These are phyloP conservation scores for Pyricularia sp. DNA, from an alignment of 2,329 filamentous ascomycete genomes.

Conservation along the genomic window DNA sequence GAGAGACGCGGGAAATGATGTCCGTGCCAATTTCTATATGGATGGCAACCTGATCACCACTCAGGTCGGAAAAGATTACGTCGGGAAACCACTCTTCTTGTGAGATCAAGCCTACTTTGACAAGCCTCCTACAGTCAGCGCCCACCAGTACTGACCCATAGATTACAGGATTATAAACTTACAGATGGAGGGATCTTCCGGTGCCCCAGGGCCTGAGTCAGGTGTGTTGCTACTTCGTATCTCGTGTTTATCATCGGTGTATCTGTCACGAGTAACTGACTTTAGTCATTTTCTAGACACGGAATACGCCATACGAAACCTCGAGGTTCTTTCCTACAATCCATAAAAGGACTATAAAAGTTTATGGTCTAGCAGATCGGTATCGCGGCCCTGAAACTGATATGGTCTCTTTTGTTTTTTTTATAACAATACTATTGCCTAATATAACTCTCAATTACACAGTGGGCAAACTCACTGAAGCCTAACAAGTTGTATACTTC, in stretches of 20 bases:
- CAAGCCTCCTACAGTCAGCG: not conserved
- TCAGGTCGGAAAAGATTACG: constrained; percentile 38
- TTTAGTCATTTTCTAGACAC: constrained; percentile 3
- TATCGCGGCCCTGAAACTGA: too few species aligned
- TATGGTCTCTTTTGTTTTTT: too few species aligned
- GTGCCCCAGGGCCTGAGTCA: constrained; percentile 26
- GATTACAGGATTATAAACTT: constrained; percentile 29
- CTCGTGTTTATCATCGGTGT: not conserved
- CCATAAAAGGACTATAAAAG: not conserved
- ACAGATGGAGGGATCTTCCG: constrained; percentile 36
- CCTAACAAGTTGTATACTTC: too few species aligned
- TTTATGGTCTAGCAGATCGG: too few species aligned
- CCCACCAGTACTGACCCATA: constrained; percentile 3
- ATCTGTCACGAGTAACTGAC: not conserved
- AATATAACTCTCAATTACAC: too few species aligned
- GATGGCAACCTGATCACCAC: constrained; percentile 37
- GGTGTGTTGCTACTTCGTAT: constrained; percentile 11
- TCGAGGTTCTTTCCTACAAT: constrained; percentile 10
- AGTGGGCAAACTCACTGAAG: too few species aligned
- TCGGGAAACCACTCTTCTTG: constrained; percentile 36
- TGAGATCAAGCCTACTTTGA: constrained; percentile 15
- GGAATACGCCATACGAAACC: constrained; percentile 7
- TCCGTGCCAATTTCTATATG: constrained; percentile 44
- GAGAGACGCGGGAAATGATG: constrained; percentile 40
- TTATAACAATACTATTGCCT: too few species aligned